Conservation (phyloP, 2,329 filamentous ascomycete species). For the Dactylellina haptotyla region DNA sequence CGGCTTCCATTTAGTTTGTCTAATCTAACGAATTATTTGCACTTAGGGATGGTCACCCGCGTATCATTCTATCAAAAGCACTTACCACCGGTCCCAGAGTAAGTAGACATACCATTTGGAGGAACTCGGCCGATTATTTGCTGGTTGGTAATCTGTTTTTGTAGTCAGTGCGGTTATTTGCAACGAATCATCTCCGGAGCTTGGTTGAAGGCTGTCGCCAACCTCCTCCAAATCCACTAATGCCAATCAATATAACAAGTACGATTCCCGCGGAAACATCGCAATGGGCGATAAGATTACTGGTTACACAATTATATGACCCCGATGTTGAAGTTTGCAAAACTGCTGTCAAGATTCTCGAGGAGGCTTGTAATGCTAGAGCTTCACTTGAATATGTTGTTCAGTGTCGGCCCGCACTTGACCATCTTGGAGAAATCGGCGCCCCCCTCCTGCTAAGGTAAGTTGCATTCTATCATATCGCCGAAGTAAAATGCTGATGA, state of each 20-base stretch:
- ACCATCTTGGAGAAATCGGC: conserved; percentile 95
- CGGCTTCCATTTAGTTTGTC: neutral
- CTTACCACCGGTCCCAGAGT: conserved; percentile 87
- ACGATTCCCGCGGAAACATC: conserved; percentile 67
- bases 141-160: neutral
- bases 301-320: conserved; percentile 99
- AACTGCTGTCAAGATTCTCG: conserved; percentile 93
- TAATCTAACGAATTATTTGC: conserved; percentile 57
- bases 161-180: conserved; percentile 57
- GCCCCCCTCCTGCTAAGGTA: conserved; percentile 84
- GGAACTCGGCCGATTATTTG: neutral
- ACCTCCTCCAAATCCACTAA: conserved; percentile 60
- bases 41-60: conserved; percentile 74
- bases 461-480: conserved; percentile 1
- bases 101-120: neutral
- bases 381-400: conserved; percentile 94
- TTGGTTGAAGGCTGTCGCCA: conserved; percentile 61
- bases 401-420: conserved; percentile 90
- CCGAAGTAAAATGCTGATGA: neutral
- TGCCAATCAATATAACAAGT: conserved; percentile 59
- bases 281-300: conserved; percentile 93
- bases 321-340: conserved; percentile 97
- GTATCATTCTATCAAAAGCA: conserved; percentile 91
- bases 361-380: conserved; percentile 95
- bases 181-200: conserved; percentile 57